These are phyloP conservation scores for Gaeumannomyces sp. DNA, from an alignment of 2,329 filamentous ascomycete genomes.

Conservation along the genomic window DNA sequence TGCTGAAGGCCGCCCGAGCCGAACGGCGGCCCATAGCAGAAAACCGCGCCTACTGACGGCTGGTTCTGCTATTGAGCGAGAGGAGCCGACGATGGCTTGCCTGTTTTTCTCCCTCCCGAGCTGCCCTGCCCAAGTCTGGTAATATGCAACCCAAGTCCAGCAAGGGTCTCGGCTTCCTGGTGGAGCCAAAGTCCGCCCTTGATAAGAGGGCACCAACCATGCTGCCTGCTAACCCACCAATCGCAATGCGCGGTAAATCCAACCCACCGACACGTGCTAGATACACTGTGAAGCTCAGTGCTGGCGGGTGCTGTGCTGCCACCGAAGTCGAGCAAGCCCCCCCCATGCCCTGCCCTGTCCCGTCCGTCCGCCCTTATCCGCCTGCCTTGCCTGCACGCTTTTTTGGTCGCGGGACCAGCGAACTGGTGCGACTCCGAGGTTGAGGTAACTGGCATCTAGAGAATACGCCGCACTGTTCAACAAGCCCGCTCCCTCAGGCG, in stretches of 20 bases:
- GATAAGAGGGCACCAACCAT: slow-evolving; percentile 1
- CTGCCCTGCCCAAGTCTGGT: not conserved
- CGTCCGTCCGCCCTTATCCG: too few species aligned
- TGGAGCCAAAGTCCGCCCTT: not conserved
- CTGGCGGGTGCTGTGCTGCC: not conserved
- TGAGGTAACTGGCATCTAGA: too few species aligned
- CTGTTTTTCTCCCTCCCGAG: not conserved
- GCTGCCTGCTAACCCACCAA: not conserved
- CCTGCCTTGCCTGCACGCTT: too few species aligned
- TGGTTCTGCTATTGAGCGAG: too few species aligned
- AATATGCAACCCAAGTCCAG: not conserved
- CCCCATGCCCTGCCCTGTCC: too few species aligned
- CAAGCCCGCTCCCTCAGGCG: not conserved
- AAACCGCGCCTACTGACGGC: too few species aligned
- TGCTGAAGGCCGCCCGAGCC: not conserved
- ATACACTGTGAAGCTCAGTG: not conserved
- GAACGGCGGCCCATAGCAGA: not conserved
- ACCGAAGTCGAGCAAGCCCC: not conserved
- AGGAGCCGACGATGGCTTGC: not conserved
- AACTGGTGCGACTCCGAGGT: not conserved
- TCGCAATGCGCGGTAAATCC: not conserved
- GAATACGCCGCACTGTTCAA: too few species aligned
- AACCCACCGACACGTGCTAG: not conserved
- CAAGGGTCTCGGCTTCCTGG: not conserved
- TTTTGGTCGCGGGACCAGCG: too few species aligned